Percentiles rank a stretch among this genome's conserved stretches.
Conservation (phyloP, 768 basidiomycete genomes). For the Leccinum subtestaceum region DNA sequence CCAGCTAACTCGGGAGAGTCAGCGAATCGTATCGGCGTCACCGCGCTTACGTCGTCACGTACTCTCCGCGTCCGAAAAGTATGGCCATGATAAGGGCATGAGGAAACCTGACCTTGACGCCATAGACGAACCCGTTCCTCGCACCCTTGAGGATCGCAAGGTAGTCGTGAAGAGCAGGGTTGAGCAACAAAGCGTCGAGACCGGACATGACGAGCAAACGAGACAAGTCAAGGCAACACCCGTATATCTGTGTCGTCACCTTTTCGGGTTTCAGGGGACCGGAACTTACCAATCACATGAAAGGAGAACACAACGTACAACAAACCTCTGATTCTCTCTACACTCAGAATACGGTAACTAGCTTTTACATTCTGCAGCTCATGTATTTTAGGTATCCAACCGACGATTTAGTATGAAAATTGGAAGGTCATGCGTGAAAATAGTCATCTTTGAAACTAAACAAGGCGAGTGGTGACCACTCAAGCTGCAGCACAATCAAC, state of each 20-base stretch:
- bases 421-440: constrained; percentile 24
- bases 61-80: constrained; percentile 91
- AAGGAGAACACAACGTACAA: neutral
- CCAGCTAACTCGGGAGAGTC: constrained; percentile 51
- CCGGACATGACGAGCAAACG: constrained; percentile 20
- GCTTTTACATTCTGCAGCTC: neutral
- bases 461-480: constrained; percentile 43
- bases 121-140: constrained; percentile 86
- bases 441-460: constrained; percentile 65
- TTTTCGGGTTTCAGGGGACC: neutral
- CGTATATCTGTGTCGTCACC: neutral
- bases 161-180: constrained; percentile 85
- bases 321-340: neutral
- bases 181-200: constrained; percentile 31
- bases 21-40: constrained; percentile 5
- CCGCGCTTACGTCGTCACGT: constrained; percentile 32
- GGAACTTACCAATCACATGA: constrained; percentile 28
- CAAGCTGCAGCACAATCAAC: constrained; percentile 43
- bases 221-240: neutral
- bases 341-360: too few species aligned
- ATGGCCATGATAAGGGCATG: constrained; percentile 97
- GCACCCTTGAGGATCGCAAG: constrained; percentile 94
- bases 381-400: neutral
- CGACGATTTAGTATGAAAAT: neutral
- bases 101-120: constrained; percentile 89